Conservation (phyloP, 139 green algal species). For the Tetraselmis striata region DNA sequence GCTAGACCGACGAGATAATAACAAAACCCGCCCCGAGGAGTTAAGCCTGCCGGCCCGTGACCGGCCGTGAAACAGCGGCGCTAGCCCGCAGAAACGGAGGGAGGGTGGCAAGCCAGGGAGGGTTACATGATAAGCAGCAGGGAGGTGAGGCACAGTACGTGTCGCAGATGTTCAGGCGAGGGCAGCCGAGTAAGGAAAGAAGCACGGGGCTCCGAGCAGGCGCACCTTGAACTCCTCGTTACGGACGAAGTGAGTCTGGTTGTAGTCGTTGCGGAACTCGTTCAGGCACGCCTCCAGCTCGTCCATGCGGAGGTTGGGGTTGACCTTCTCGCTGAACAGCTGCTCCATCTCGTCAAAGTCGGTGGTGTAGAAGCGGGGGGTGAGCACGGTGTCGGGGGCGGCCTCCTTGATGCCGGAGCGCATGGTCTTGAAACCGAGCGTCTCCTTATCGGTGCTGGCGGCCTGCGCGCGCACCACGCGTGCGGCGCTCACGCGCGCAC, state of each 20-base stretch:
- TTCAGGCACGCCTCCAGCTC: constrained; percentile 80
- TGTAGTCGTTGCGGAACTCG: constrained; percentile 98
- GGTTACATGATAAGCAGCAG: too few species aligned
- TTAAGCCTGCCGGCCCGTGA: too few species aligned
- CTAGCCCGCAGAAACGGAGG: too few species aligned
- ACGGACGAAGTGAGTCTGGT: constrained; percentile 97
- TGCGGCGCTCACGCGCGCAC: not conserved
- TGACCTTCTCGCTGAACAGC: constrained; percentile 87
- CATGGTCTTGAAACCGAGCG: constrained; percentile 76
- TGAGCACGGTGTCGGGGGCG: constrained; percentile 81
- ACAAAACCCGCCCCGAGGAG: too few species aligned
- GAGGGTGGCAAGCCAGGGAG: too few species aligned
- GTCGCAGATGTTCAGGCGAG: too few species aligned
- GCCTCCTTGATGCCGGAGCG: constrained; percentile 82
- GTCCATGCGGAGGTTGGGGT: constrained; percentile 86
- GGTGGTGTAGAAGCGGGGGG: constrained; percentile 98
- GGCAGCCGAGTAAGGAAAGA: too few species aligned
- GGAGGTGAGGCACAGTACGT: too few species aligned
- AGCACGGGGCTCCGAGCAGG: too few species aligned
- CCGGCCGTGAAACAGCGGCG: too few species aligned
- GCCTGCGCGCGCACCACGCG: not conserved
- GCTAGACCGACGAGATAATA: too few species aligned
- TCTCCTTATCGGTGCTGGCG: constrained; percentile 1
- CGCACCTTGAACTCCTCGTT: constrained; percentile 88
- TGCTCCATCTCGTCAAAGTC: constrained; percentile 99